Evolutionary conservation across 1,284 basidiomycete species (phyloP).

Genomic region (Xerocomus tenax): DNA sequence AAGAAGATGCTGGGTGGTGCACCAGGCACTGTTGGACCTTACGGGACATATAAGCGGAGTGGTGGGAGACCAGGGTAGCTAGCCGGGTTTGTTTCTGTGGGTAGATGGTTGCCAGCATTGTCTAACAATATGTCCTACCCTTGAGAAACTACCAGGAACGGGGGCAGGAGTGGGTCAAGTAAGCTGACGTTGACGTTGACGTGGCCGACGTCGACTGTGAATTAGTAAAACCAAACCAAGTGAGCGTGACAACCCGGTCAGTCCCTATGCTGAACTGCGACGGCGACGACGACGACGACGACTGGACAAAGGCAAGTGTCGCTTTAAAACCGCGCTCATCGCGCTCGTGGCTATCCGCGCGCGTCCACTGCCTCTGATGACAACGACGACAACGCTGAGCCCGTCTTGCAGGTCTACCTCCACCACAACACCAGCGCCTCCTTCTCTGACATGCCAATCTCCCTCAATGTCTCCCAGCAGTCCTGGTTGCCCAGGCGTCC

Average conservation of each 20-base stretch:
- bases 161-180: not conserved
- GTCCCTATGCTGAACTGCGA: not conserved
- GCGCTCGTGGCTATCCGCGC: not conserved
- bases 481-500: slow-evolving; percentile 23
- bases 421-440: slow-evolving; percentile 7
- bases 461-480: slow-evolving; percentile 5
- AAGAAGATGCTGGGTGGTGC: slow-evolving; percentile 33
- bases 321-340: not conserved
- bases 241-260: slow-evolving; percentile 4
- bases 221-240: not conserved
- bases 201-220: not conserved
- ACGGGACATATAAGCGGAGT: slow-evolving; percentile 36
- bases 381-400: slow-evolving; percentile 2
- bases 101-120: not conserved
- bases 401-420: not conserved
- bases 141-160: not conserved
- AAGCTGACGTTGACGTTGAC: slow-evolving; percentile 12
- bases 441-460: slow-evolving; percentile 11
- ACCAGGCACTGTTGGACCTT: slow-evolving; percentile 40
- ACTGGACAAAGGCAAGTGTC: slow-evolving; percentile 20
- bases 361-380: slow-evolving; percentile 21
- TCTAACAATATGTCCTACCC: not conserved
- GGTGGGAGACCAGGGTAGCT: not conserved
- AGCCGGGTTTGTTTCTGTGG: not conserved
- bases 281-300: slow-evolving; percentile 7